Base-by-base conservation (phyloP, 495 filamentous ascomycete species). In the Penicillium antarcticum region DNA sequence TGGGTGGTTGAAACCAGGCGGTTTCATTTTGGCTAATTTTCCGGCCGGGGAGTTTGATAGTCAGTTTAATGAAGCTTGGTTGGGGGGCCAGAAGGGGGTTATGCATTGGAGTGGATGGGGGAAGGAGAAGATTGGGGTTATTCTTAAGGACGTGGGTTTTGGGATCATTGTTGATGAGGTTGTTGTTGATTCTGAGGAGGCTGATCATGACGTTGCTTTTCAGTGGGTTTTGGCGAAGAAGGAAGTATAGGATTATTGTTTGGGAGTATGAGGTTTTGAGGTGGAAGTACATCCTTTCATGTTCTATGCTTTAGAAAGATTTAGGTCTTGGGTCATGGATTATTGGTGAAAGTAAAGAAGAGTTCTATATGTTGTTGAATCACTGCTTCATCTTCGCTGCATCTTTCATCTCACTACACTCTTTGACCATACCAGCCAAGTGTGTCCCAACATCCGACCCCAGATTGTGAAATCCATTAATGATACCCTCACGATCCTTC, bases 51-150 rank as follows among this genome's bases (percentile, higher is more conserved):
- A 59, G 33, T 56, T 58, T 37, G 61, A 42, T 45, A 58, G 45
- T 29, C 14, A 7, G 12, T 52, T 42, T 29, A 40, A 54, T 41
- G 26, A 23, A 45, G 47, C 52, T 31, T 76, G 60, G 70, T 52
- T 65, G 46, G 65, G 62, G 3, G 56, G 40, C 0, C 42, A 17
- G 0, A 26, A 57, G 6, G 62, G 65, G 9, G 54, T 43, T 42
- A 71, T 77, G 65, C 69, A 65, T 62, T 79, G 75, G 73, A 72
- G 69, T 61, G 58, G 66, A 5, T 76, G 60, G 61, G 72, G 69
- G 11, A 55, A 16, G 29, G 48, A 65, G 26, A 48, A 65, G 57
- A 68, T 38, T 19, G 49, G 48, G 26, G 32, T 14, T 16, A 45
- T 65, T 16, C 17, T 67, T 3, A 8, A 0, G 23, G 56, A 58